These are phyloP conservation scores for Aspergillus sojae DNA, from an alignment of 2,329 filamentous ascomycete genomes.

Conservation along the genomic window DNA sequence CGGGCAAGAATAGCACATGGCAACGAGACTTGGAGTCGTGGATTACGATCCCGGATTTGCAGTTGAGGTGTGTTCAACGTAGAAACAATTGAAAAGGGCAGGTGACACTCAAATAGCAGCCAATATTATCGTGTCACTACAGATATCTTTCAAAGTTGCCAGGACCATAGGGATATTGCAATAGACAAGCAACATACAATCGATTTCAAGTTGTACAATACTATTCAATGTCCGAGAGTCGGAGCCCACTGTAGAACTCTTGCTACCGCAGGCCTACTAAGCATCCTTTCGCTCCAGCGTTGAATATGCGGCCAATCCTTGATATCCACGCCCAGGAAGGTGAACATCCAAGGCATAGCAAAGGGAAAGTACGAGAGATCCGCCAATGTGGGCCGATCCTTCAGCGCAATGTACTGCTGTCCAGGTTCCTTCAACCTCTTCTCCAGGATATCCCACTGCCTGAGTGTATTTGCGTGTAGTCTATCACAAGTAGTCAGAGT, in stretches of 20 bases:
- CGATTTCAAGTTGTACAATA: too few relatives aligned
- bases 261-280: slow-evolving; percentile 1
- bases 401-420: slow-evolving; percentile 9
- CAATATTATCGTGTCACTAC: too few relatives aligned
- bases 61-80: background rate
- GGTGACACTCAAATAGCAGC: too few relatives aligned
- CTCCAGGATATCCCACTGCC: slow-evolving; percentile 10
- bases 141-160: too few relatives aligned
- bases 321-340: slow-evolving; percentile 6
- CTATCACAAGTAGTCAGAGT: too few relatives aligned
- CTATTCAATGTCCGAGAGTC: background rate
- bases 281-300: background rate
- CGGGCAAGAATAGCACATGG: background rate
- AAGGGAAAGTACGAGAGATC: slow-evolving; percentile 12
- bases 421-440: background rate
- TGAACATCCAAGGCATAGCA: slow-evolving; percentile 13
- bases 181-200: too few relatives aligned
- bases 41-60: background rate
- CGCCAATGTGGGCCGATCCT: slow-evolving; percentile 8
- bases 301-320: slow-evolving; percentile 10
- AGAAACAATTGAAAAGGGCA: too few relatives aligned
- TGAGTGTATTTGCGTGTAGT: background rate
- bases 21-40: background rate
- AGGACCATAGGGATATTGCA: too few relatives aligned
- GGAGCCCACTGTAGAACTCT: background rate